Base-by-base conservation (phyloP, 1,284 basidiomycete species). In the Sanghuangporus sanghuang region DNA sequence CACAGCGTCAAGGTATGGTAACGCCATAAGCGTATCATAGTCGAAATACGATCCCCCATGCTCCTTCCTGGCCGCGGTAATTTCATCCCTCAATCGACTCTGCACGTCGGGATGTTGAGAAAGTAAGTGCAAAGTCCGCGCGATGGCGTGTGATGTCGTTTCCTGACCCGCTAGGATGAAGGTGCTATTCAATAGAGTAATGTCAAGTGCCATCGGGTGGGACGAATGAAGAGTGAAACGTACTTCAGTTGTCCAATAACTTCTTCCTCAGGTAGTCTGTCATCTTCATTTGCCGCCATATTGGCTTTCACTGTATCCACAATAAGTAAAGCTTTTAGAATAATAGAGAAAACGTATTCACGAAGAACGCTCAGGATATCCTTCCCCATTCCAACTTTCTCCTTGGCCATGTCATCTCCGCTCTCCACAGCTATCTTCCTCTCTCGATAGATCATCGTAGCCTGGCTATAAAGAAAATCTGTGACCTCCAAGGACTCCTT, bases 1-100 rank as follows among this genome's bases (percentile, higher is more conserved):
- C 27, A 80, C 66, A 2, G 74, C 78, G 59, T 79, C 77, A 38
- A 79, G 71, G 64, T 73, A 77, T 7, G 75, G 75, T 38, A 79
- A 70, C 7, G 58, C 54, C 63, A 71, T 68, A 53, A 79, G 69
- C 12, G 69, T 54, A 59, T 79, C 75, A 48, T 79, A 78, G 11
- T 72, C 66, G 35, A 79, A 66, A 35, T 75, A 69, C 18, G 14
- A 23, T 9, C 3, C 54, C 62, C 38, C 67, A 50, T 35, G 60
- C 59, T 53, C 50, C 50, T 53, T 39, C 50, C 72, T 71, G n/a
- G 75, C 73, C 11, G 70, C 61, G 32, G 66, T 65, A 21, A 78
- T 68, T 62, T 79, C 76, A n/a, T 65, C 63, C 9, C 77, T 75
- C 7, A 80, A 67, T 42, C 70, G 72, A 27, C 69, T 69, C 66